These are phyloP conservation scores for Ramicandelaber brevisporus DNA, from an alignment of 192 early-diverging fungal genomes.

Conservation along the genomic window DNA sequence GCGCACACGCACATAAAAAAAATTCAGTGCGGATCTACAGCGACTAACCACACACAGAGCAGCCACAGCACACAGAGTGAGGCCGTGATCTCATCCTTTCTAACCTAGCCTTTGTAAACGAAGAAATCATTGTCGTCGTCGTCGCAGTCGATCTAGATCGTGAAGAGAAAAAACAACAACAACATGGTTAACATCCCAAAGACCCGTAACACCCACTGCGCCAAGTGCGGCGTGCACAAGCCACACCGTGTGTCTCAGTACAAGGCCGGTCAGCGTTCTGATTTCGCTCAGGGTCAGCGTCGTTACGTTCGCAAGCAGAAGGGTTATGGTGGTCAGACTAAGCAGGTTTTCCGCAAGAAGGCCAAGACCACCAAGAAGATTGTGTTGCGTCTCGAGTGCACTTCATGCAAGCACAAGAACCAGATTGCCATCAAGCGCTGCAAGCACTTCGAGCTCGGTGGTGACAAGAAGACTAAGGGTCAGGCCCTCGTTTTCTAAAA, in stretches of 20 bases:
- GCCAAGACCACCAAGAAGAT: constrained; percentile 99
- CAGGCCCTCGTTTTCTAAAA: too few species aligned
- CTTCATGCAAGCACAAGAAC: constrained; percentile 96
- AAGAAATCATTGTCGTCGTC: too few species aligned
- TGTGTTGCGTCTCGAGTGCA: constrained; percentile 96
- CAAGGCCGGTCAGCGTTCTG: constrained; percentile 98
- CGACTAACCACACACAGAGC: too few species aligned
- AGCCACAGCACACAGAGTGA: too few species aligned
- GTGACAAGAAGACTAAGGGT: constrained; percentile 93
- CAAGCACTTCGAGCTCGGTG: constrained; percentile 99
- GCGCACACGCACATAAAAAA: too few species aligned
- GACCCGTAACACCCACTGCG: constrained; percentile 99
- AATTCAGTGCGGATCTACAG: too few species aligned
- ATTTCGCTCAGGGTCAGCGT: constrained; percentile 97
- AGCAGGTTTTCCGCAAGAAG: constrained; percentile 99
- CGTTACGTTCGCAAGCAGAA: constrained; percentile 97
- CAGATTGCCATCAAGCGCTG: constrained; percentile 96
- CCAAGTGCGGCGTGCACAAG: constrained; percentile 97
- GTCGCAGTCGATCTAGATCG: too few species aligned
- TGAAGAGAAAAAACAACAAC: too few species aligned
- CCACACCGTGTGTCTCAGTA: constrained; percentile 99
- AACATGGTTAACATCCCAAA: constrained; percentile 99
- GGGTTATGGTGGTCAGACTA: constrained; percentile 99
- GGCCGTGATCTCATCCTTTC: too few species aligned
- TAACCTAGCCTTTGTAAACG: too few species aligned